A percentile compares a stretch with the other conserved stretches of the same genome.
Conservation (phyloP, 75 land plant genomes). For the Pinus taeda region DNA sequence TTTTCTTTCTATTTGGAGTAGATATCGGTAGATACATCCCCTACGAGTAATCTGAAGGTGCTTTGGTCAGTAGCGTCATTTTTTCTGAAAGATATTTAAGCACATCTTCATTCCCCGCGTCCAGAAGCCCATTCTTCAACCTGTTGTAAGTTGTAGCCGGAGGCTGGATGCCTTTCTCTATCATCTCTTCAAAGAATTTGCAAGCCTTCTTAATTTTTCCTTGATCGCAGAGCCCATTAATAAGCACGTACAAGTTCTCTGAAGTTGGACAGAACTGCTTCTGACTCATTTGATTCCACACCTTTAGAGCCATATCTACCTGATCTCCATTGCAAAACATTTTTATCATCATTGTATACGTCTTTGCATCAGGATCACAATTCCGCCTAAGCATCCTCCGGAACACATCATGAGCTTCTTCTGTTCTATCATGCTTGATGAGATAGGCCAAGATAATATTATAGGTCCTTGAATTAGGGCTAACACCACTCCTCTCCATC, state of each 20-base stretch:
- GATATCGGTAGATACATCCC: too few species aligned
- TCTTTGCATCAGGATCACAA: constrained; percentile 61
- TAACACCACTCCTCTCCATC: constrained; percentile 36
- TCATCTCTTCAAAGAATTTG: constrained; percentile 63
- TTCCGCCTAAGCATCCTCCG: constrained; percentile 24
- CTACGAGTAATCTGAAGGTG: constrained; percentile 19
- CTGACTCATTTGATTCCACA: constrained; percentile 57
- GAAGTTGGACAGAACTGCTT: constrained; percentile 62
- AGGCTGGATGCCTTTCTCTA: constrained; percentile 58
- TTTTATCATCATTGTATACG: constrained; percentile 73
- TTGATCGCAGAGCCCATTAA: constrained; percentile 61
- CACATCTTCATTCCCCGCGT: constrained; percentile 55
- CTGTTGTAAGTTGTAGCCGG: constrained; percentile 45
- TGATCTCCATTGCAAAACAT: constrained; percentile 58
- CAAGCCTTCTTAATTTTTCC: constrained; percentile 43
- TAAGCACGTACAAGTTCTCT: constrained; percentile 60
- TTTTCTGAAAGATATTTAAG: constrained; percentile 54
- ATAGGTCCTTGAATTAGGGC: constrained; percentile 51
- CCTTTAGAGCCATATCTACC: constrained; percentile 45
- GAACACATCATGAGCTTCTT: constrained; percentile 46
- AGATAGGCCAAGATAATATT: constrained; percentile 50
- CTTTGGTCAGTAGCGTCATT: constrained; percentile 47
- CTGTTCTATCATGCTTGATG: constrained; percentile 26
- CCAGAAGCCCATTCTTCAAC: constrained; percentile 52
- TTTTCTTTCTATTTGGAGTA: too few species aligned